Evolutionary conservation across 768 basidiomycete genomes (phyloP), one percentile per base, ranked within the genome.

Genomic region (Gautieria morchelliformis): DNA sequence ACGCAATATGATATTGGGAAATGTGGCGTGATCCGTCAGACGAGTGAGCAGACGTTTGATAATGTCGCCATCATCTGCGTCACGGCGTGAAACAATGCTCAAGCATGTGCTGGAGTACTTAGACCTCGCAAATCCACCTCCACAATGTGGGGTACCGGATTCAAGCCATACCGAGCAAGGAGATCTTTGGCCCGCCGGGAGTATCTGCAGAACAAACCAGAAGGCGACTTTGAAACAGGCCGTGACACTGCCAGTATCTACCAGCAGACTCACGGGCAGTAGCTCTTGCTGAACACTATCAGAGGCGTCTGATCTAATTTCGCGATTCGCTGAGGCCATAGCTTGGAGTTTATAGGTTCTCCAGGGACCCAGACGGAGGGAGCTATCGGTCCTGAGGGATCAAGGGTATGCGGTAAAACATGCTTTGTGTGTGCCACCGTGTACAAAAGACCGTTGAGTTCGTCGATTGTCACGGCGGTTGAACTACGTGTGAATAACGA

Each of bases 201-300:
- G 64, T 75, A 85, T 44, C 83, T 86, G 57, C n/a, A 19, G 65
- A 40, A 27, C 22, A 55, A 41, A 46, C 44, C 45, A 19, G 27
- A 24, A 27, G 44, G 50, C n/a, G 44, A 33, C 24, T 44, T 60
- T 4, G 48, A 50, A 27, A 39, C 48, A 52, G n/a, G 51, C 40
- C 17, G 46, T 60, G 6, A 51, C 45, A 19, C 20, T 35, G 30
- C 17, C 45, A 24, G 51, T 20, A 41, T 32, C 17, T 53, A n/a
- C 44, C 30, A 24, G 17, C 30, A 41, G 20, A 78, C 83, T 62
- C 66, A 89, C 87, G 79, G 81, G 78, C 89, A 91, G 64, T 83
- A 86, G 22, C 85, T 79, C 85, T 92, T 92, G 75, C 88, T 90
- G 64, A 92, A 90, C 12, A 92, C 81, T 46, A 91, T 73, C 7